A percentile compares a stretch with the other conserved stretches of the same genome.
These are phyloP conservation scores for Rosa persica DNA, from an alignment of 306 rosid species.

Conservation along the genomic window DNA sequence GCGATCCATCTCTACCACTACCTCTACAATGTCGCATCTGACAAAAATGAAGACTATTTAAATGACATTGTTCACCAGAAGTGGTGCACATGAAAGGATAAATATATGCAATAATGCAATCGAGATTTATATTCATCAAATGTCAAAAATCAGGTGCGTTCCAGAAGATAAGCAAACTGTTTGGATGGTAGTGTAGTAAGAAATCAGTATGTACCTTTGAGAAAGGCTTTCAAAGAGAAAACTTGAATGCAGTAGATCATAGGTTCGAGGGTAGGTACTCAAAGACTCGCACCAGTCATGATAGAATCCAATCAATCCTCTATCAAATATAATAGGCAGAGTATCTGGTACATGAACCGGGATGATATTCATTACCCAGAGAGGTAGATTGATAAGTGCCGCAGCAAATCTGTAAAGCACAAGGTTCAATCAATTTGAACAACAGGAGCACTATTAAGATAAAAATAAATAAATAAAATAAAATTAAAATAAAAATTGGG, in stretches of 20 bases:
- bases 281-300: slow-evolving; percentile 97
- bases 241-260: slow-evolving; percentile 83
- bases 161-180: background rate
- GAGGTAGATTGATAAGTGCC: slow-evolving; percentile 67
- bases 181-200: background rate
- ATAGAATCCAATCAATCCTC: slow-evolving; percentile 86
- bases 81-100: background rate
- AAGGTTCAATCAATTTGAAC: background rate
- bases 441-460: background rate
- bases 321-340: slow-evolving; percentile 62
- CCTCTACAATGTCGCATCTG: slow-evolving; percentile 70
- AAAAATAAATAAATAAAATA: too few relatives aligned
- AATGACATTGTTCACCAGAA: background rate
- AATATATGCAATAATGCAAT: background rate
- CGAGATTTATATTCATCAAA: background rate
- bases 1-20: slow-evolving; percentile 77
- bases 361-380: slow-evolving; percentile 92
- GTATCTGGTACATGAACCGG: slow-evolving; percentile 72
- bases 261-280: slow-evolving; percentile 87
- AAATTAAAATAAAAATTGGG: too few relatives aligned
- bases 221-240: slow-evolving; percentile 56
- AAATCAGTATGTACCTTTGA: slow-evolving; percentile 47
- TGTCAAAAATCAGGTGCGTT: background rate
- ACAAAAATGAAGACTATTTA: slow-evolving; percentile 12
- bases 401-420: slow-evolving; percentile 72